Evolutionary conservation across 192 early-diverging fungal species (phyloP).

Genomic region (Podila minutissima): DNA sequence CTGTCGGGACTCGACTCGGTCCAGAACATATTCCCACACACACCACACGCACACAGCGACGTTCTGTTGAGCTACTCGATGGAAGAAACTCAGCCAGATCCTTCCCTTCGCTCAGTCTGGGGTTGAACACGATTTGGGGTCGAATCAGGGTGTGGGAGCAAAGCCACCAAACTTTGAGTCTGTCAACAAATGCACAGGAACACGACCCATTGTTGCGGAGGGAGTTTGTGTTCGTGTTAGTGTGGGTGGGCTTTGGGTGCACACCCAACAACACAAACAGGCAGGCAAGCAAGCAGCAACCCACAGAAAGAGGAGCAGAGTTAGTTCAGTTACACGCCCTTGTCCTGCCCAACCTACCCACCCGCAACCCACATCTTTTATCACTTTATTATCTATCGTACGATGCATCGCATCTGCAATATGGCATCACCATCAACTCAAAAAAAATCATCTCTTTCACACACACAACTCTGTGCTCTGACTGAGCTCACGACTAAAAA

Average conservation of each 20-base stretch:
- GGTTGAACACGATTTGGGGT: too few relatives aligned
- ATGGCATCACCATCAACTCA: not conserved
- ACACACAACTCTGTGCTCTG: too few relatives aligned
- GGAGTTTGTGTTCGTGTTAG: not conserved
- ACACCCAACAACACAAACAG: too few relatives aligned
- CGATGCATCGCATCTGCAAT: not conserved
- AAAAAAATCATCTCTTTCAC: too few relatives aligned
- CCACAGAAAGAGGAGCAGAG: too few relatives aligned
- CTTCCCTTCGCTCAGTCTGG: not conserved
- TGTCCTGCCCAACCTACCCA: too few relatives aligned
- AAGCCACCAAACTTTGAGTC: too few relatives aligned
- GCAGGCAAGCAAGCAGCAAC: too few relatives aligned
- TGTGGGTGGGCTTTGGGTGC: not conserved
- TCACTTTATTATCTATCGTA: conserved; percentile 1
- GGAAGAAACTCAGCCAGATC: not conserved
- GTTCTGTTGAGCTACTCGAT: not conserved
- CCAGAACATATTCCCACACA: too few relatives aligned
- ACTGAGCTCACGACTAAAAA: not conserved
- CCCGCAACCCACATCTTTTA: not conserved
- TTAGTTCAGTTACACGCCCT: too few relatives aligned
- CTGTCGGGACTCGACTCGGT: not conserved
- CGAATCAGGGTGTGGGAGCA: too few relatives aligned
- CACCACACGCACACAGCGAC: too few relatives aligned
- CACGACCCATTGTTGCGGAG: not conserved
- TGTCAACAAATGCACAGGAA: not conserved